Conservation (phyloP, 129 eudicot genomes). For the Centella asiatica region DNA sequence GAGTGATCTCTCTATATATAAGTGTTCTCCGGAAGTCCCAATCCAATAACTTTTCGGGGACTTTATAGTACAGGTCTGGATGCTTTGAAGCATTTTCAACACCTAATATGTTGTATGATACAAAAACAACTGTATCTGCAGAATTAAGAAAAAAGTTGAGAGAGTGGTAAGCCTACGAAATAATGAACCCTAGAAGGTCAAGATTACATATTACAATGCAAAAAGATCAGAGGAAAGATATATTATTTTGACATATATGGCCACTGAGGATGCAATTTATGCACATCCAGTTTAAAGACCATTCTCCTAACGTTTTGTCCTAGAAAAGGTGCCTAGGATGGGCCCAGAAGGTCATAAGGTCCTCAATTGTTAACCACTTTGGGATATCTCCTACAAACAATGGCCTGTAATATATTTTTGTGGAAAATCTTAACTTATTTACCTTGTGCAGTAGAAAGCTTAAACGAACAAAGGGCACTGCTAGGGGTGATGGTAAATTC, state of each 20-base stretch:
- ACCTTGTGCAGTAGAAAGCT: too few species aligned
- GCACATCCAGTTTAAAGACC: too few species aligned
- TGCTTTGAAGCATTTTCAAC: constrained; percentile 79
- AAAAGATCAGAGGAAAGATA: not conserved
- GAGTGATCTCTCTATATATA: constrained; percentile 40
- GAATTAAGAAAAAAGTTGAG: not conserved
- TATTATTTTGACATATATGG: not conserved
- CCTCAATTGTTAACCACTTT: too few species aligned
- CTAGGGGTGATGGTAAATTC: too few species aligned
- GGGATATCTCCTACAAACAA: too few species aligned
- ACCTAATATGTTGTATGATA: constrained; percentile 81
- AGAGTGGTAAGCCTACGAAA: not conserved
- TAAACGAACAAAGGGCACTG: too few species aligned
- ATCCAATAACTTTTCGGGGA: constrained; percentile 41
- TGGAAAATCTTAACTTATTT: too few species aligned
- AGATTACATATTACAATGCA: not conserved
- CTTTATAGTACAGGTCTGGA: constrained; percentile 49
- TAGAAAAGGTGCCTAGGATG: too few species aligned
- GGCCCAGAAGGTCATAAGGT: too few species aligned
- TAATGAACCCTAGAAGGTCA: not conserved
- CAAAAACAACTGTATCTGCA: constrained; percentile 64
- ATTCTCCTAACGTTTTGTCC: too few species aligned
- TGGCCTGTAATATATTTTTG: too few species aligned
- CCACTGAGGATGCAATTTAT: too few species aligned
- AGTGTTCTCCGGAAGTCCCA: constrained; percentile 55